Evolutionary conservation across 176 grass and related monocot species (phyloP), one percentile per base, ranked within the genome.

Genomic region (Saccharum spontaneum): DNA sequence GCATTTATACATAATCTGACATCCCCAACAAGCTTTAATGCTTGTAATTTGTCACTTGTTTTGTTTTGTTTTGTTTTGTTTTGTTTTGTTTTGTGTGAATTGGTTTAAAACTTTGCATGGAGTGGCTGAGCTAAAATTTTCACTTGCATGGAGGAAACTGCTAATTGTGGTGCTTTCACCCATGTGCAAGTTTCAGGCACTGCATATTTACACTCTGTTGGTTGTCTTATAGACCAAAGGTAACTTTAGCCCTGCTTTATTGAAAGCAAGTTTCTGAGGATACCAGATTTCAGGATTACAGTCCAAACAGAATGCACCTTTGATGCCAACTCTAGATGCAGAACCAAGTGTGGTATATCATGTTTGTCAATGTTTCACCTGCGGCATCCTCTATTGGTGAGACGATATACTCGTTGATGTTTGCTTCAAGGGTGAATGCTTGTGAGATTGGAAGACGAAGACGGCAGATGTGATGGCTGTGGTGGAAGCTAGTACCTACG

Each of bases 291-390:
- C 50, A 18, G 50, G 50, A 6, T 54, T 54, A 54, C 6, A 54
- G 15, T 17, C 7, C 50, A 54, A 54, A 17, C 12, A 17, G 1
- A 18, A 16, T 20, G 17, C 50, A 54, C 50, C 17, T 54, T 54
- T 1, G 50, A 54, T 18, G 16, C 50, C 17, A 54, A 54, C 50
- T 54, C 48, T 52, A 17, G 15, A 54, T 54, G 50, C 50, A 18
- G 50, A 54, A 54, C 17, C 50, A 20, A 54, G 50, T 20, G 17
- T 49, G 46, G 46, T 49, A 49, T 15, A 49, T 49, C 12, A 98
- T 98, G 96, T 92, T 98, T 81, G 96, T 98, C 57, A 98, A 98
- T 41, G 80, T 98, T 15, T 85, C 96, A 40, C 96, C 96, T 0
- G 96, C 95, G 70, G 76, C 69, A 28, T 90, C 96, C 3, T 98